Evolutionary conservation across 2,329 filamentous ascomycete species (phyloP), one percentile per base, ranked within the genome.

Genomic region (Diaporthe capsici): DNA sequence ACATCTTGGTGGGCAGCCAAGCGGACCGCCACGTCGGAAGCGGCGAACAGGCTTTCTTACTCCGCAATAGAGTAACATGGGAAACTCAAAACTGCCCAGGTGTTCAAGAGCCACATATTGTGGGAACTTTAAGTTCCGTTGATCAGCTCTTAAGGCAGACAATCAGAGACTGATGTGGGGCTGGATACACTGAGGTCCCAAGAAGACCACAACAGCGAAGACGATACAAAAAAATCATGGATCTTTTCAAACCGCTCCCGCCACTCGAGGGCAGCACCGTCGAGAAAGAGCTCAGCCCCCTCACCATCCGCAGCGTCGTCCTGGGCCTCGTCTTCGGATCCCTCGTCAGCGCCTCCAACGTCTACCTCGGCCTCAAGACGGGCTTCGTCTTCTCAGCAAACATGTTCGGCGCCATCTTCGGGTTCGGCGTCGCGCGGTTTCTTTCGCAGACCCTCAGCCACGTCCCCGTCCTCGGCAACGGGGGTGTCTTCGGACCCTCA

Each of bases 301-400:
- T 57, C 53, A 57, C 53, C 1, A 3, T 34, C 28, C 53, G 53
- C 53, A 57, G 53, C 53, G 53, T 57, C 17, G 17, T 34, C 17
- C 17, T 57, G 17, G 53, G 53, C 3, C 53, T 57, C 17, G 22
- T 57, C 53, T 34, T 57, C 53, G 53, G 53, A 1, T 57, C 53
- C 7, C 28, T 57, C 53, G 53, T 57, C 13, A 57, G 53, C 53
- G 28, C 53, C 7, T 57, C 53, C 28, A 53, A 53, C 51, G 51
- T 53, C 51, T 53, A 28, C 51, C 51, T 53, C 51, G 51, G 51
- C 1, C 51, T 53, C 51, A 28, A 53, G 51, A 53, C n/a, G n/a
- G 51, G 51, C 51, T 53, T 53, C n/a, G 51, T 53, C 53, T 57
- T 57, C 53, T 34, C 53, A 9, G 53, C 53, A 8, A 57, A 57